Percentiles rank a stretch among this genome's conserved stretches.
phyloP scores from a whole-genome alignment of 108 stramenopile genomes.

The Conticribra guillardii region DNA sequence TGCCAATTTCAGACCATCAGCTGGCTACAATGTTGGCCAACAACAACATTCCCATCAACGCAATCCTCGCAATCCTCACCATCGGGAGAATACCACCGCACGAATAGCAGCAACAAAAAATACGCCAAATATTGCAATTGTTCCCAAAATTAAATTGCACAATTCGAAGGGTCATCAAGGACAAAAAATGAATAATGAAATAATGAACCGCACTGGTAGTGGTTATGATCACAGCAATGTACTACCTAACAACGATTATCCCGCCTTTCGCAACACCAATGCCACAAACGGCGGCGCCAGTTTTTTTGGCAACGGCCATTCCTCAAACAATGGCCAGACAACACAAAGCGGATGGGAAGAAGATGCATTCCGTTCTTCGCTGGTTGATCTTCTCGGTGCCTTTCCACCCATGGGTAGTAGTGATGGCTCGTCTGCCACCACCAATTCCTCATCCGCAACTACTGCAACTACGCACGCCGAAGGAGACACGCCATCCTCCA shows the following conservation, averaged over 20 bases:
- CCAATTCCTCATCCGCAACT: constrained; percentile 11
- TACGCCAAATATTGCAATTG: background rate
- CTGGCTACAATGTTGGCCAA: too few relatives aligned
- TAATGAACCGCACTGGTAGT: background rate
- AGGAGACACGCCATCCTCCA: constrained; percentile 21
- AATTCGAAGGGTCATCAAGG: background rate
- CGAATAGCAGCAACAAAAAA: background rate
- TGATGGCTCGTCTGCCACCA: constrained; percentile 19
- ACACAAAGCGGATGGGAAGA: constrained; percentile 30
- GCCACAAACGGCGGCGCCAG: background rate
- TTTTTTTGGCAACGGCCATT: background rate
- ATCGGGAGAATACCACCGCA: too few relatives aligned
- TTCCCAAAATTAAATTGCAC: background rate
- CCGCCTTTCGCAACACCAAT: background rate
- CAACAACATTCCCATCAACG: constrained; percentile 14
- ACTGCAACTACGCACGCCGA: background rate
- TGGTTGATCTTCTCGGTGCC: constrained; percentile 30
- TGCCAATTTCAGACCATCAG: too few relatives aligned
- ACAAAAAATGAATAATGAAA: background rate
- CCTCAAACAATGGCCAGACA: background rate
- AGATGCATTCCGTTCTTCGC: constrained; percentile 37
- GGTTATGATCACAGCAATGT: background rate
- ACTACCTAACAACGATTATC: too few relatives aligned
- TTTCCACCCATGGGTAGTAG: constrained; percentile 6
- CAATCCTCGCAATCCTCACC: background rate